These are phyloP conservation scores for Syncephalastrum racemosum DNA, from an alignment of 371 early-diverging fungal species.

Conservation along the genomic window DNA sequence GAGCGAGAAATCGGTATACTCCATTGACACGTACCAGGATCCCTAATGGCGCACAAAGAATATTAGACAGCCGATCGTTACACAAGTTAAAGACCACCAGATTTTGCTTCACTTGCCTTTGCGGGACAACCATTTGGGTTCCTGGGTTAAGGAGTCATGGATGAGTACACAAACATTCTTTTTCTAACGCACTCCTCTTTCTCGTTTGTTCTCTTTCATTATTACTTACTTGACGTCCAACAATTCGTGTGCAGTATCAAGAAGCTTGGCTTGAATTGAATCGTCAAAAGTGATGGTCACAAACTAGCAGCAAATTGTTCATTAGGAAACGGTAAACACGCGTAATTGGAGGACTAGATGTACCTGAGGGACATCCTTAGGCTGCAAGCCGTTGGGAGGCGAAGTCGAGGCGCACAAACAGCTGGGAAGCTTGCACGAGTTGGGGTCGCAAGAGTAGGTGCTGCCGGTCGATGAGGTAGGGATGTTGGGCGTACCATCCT, in stretches of 20 bases:
- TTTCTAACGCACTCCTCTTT: no score
- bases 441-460: conserved; percentile 57
- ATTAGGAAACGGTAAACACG: not conserved
- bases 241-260: conserved; percentile 37
- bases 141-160: conserved; percentile 19
- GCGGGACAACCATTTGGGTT: conserved; percentile 64
- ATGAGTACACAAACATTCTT: no score
- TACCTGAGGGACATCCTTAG: conserved; percentile 65
- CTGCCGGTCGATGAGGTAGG: conserved; percentile 20
- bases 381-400: conserved; percentile 57
- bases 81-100: conserved; percentile 9
- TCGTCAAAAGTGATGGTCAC: conserved; percentile 74
- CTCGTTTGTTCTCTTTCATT: no score
- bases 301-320: conserved; percentile 30
- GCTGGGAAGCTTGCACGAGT: conserved; percentile 62
- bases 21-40: conserved; percentile 69
- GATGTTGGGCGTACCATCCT: conserved; percentile 33
- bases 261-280: conserved; percentile 55
- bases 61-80: conserved; percentile 8
- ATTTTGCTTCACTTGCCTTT: conserved; percentile 31
- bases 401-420: conserved; percentile 66
- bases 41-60: conserved; percentile 34
- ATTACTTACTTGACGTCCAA: conserved; percentile 45
- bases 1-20: conserved; percentile 65
- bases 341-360: not conserved